Evolutionary conservation across 768 basidiomycete species (phyloP), one percentile per base, ranked within the genome.

Genomic region (Erythrobasidium yunnanense): DNA sequence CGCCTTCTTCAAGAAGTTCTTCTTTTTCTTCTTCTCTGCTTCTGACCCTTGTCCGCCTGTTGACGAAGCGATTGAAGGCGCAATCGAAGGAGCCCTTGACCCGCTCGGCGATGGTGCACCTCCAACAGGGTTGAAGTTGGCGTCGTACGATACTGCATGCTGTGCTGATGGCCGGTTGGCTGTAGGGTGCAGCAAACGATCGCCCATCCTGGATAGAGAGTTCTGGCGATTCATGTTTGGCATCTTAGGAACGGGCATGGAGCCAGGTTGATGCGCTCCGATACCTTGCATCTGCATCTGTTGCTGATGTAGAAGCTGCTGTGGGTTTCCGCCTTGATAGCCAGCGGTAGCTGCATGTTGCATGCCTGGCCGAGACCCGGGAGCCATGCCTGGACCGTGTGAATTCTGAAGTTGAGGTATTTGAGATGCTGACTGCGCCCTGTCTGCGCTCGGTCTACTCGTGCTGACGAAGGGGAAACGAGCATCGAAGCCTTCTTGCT

Each of bases 61-160:
- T 27, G 60, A 33, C 8, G 60, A 63, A 29, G 46, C 49, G 46
- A 49, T 38, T 20, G 60, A 29, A 55, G 54, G 34, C 8, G 54
- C 25, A 7, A 55, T 35, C 11, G 54, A 63, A 29, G 60, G 60
- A 17, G 60, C 47, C 25, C 47, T 49, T 34, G 60, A 63, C 47
- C 47, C 30, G 7, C 18, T 23, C 23, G 60, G 49, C 5, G 46
- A 49, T 7, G 60, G n/a, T 25, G 25, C 30, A 23, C 30, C n/a
- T n/a, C n/a, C 22, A 23, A 63, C 49, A 27, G 60, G 60, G 49
- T 63, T 63, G 60, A 63, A 63, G 23, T 51, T 51, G 2, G 60
- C 2, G 22, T 63, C 60, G 30, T 63, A 63, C 49, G 45, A 51
- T n/a, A 49, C 34, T n/a, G 56, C 56, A 23, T 58, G 35, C 56